These are phyloP conservation scores for Tillandsia leiboldiana DNA, from an alignment of 176 grass and related monocot species.

Conservation along the genomic window DNA sequence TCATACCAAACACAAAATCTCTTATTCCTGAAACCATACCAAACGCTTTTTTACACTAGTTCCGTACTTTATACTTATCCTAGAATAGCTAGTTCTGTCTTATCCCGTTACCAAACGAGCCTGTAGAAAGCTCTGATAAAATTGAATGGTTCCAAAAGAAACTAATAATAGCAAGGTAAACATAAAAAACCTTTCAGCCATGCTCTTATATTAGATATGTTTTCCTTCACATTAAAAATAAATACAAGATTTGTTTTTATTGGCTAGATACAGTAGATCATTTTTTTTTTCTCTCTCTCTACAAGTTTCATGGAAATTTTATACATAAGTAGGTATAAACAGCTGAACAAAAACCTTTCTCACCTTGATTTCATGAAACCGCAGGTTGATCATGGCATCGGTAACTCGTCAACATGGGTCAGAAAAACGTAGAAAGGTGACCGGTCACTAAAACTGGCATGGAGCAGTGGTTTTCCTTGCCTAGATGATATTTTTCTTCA, in stretches of 20 bases:
- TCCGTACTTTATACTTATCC: no score
- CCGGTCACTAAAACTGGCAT: not conserved
- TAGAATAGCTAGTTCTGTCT: no score
- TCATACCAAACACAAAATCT: no score
- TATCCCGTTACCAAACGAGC: no score
- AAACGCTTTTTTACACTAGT: no score
- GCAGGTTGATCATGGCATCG: not conserved
- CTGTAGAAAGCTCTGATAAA: no score
- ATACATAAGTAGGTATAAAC: not conserved
- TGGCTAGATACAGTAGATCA: not conserved
- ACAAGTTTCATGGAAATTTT: slow-evolving; percentile 5
- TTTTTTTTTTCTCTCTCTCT: not conserved
- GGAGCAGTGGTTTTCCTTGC: not conserved
- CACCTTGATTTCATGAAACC: not conserved
- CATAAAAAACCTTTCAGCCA: not conserved
- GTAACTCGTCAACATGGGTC: not conserved
- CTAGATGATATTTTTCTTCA: not conserved
- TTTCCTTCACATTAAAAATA: not conserved
- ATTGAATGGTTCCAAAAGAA: not conserved
- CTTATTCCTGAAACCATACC: no score
- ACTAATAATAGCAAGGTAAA: not conserved
- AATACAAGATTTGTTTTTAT: not conserved
- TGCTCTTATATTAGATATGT: not conserved
- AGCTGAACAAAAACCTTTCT: not conserved
- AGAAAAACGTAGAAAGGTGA: not conserved